Base-by-base conservation (phyloP, 768 basidiomycete genomes). In the Gelatoporia subvermispora region DNA sequence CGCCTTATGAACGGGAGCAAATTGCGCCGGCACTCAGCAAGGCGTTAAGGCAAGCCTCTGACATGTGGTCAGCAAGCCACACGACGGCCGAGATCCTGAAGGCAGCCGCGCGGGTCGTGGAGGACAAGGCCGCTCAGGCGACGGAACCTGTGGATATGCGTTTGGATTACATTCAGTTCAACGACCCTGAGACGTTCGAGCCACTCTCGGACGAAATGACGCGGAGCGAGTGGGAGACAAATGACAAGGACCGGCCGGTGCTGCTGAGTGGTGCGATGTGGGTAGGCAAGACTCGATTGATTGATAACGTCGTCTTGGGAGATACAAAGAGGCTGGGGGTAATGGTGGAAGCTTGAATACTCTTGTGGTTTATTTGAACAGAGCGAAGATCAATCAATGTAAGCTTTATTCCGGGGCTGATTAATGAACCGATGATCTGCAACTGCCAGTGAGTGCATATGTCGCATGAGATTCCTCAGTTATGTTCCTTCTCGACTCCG, bases 151-250 rank as follows among this genome's bases (percentile, higher is more conserved):
- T 88, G 3, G 70, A 77, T 3, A 65, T 95, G 53, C 71, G 68
- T 58, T 60, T 87, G 54, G 93, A 97, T 61, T 98, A 97, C 61
- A 68, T 99, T 54, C 83, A 92, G 67, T 76, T 97, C 68, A 98
- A 95, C 63, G 81, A 93, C 60, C 74, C 84, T 37, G 72, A 79
- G 21, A 85, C 79, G 41, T 89, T 98, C 54, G 81, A 85, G 18
- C 71, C 79, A 2, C 50, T 94, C 21, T 68, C 72, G 8, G 57
- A 67, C 11, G 51, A 50, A 51, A 65, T 47, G 8, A 53, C 49
- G 15, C 57, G 50, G 35, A 45, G 51, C 17, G 62, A 59, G 45
- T 66, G 54, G 49, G 54, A 54, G n/a, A 63, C 65, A 4, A 55
- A 55, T 21, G 55, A 54, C 9, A 60, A 13, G 61, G 62, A 51